These are phyloP conservation scores for Arthrobotrys conoides DNA, from an alignment of 2,329 filamentous ascomycete species.

Conservation along the genomic window DNA sequence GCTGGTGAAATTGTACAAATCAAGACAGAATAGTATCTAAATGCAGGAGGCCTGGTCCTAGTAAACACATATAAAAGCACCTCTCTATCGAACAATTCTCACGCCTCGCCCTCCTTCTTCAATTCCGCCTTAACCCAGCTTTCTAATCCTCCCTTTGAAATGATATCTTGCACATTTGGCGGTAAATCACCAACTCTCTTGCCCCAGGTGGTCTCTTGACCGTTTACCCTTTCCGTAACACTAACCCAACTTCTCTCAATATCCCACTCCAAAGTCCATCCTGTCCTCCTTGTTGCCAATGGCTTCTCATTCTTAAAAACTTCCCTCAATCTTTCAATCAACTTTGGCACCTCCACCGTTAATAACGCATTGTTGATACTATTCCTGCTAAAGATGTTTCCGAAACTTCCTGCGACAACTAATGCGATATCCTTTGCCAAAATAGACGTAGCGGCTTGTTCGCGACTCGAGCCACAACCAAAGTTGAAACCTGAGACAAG, in stretches of 20 bases:
- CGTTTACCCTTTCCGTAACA: conserved; percentile 75
- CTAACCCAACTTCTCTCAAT: conserved; percentile 79
- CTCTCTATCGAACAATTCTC: not conserved
- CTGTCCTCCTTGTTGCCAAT: conserved; percentile 78
- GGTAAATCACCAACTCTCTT: conserved; percentile 87
- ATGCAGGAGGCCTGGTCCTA: not conserved
- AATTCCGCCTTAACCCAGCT: conserved; percentile 85
- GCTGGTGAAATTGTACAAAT: no score
- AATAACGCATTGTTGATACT: conserved; percentile 84
- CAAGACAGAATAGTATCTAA: not conserved
- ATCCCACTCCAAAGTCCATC: conserved; percentile 88
- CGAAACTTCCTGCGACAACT: conserved; percentile 84
- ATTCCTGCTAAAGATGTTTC: conserved; percentile 85
- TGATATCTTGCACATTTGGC: conserved; percentile 88
- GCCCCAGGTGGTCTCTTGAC: conserved; percentile 75
- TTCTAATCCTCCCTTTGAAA: conserved; percentile 82
- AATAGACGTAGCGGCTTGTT: conserved; percentile 90
- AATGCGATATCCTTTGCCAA: conserved; percentile 84
- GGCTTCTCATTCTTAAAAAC: conserved; percentile 73
- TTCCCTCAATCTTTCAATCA: conserved; percentile 77
- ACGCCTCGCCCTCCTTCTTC: conserved; percentile 61
- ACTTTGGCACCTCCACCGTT: conserved; percentile 77
- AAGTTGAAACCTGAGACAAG: conserved; percentile 91
- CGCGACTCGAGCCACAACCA: conserved; percentile 83
- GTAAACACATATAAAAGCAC: not conserved